Evolutionary conservation across 345 rosid genomes (phyloP), one percentile per base, ranked within the genome.

Genomic region (Populus davidiana): DNA sequence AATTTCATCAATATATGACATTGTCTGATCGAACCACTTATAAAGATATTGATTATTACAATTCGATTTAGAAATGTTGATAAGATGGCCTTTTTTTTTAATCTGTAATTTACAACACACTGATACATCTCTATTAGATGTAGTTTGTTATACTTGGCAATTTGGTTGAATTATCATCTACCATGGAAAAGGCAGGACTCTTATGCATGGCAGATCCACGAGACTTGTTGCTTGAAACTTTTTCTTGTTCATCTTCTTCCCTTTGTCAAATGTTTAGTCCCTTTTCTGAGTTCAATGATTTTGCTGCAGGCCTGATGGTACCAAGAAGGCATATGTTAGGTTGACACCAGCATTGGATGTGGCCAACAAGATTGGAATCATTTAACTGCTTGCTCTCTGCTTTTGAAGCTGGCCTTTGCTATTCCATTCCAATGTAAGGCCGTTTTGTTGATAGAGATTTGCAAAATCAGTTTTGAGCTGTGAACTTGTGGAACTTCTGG

Each of bases 301-400:
- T 59, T 59, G 49, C 74, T 76, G 21, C 90, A 91, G 97, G 93
- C 99, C 98, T 8, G 96, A 95, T 84, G 98, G 97, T 17, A 93
- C 96, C 0, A 95, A 95, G 92, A 93, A 92, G 85, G 98, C 99
- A 2, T 92, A 89, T 47, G 97, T 95, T 18, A 89, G 99, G 87
- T 82, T 95, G 91, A 90, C 96, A 7, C 97, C 98, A 6, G 99
- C 98, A 27, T 86, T 95, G 90, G 99, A 91, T 64, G 97, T 93
- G n/a, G 99, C 96, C 27, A 95, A 93, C 92, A 95, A 95, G 82
- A 95, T 95, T 59, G 99, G 99, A 7, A 92, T 95, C 74, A 93
- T 93, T 72, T 95, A 87, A 88, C 84, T 8, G 12, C 52, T 65
- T 35, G 47, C n/a, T 31, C 47, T 33, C 50, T 67, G 39, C 16